Evolutionary conservation across 2,329 filamentous ascomycete species (phyloP), one percentile per base, ranked within the genome.

Genomic region (Ceratocystis papillata): DNA sequence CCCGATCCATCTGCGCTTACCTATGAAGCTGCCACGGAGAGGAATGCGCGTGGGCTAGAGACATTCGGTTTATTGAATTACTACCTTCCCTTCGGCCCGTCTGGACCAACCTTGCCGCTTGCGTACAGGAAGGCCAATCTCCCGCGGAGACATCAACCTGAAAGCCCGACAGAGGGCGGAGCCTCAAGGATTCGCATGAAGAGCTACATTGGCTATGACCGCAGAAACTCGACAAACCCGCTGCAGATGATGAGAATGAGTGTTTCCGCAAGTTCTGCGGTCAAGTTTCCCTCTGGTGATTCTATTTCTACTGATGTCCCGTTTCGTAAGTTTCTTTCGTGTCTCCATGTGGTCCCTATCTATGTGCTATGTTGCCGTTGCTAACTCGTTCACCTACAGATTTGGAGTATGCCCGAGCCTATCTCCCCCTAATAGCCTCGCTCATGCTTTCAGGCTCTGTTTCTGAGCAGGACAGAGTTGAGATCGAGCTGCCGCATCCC

Each of bases 401-500:
- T 69, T 74, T 79, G 1, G 75, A 77, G 67, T 79, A 81, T 68
- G 79, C 79, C 4, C 74, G 78, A 1, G 75, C 77, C 15, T 76
- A 76, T 67, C 75, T 85, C 2, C 84, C 83, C 1, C 77, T 82
- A 0, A 73, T 86, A 5, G 81, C 79, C 0, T 77, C 79, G 1
- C 73, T 86, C 60, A 79, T 87, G 69, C 74, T 81, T 44, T 84
- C 81, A 0, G 78, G 80, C 3, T 76, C 80, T 69, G 76, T 85
- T 25, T 73, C 74, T 15, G 75, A 76, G 28, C 79, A 81, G 33
- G 83, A 85, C 70, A 74, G 76, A 1, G 76, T 87, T 63, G 82
- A 85, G 69, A 74, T 86, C 8, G 83, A 83, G 0, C 69, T 87
- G 65, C 83, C 83, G 1, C 76, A 80, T 66, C 83, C 83, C 0